Evolutionary conservation across 352 stramenopile species (phyloP).

Genomic region (Globisporangium okanoganense): DNA sequence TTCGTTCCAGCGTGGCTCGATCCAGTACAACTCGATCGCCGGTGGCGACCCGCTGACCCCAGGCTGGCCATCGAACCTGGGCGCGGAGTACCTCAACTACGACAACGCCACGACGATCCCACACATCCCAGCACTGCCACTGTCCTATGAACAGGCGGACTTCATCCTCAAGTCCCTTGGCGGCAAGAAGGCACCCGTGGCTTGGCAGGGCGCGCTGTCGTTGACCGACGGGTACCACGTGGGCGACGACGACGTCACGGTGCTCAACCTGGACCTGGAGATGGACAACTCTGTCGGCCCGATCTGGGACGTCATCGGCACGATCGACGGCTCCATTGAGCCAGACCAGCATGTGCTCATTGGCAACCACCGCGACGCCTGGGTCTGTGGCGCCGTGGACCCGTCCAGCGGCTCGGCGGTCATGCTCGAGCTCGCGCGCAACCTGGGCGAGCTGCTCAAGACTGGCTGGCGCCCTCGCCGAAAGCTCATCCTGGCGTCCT

Average conservation of each 20-base stretch:
- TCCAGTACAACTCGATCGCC: slow-evolving; percentile 74
- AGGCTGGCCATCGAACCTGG: slow-evolving; percentile 40
- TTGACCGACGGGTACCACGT: slow-evolving; percentile 65
- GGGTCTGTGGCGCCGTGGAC: slow-evolving; percentile 87
- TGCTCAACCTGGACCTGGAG: slow-evolving; percentile 56
- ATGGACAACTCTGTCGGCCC: slow-evolving; percentile 75
- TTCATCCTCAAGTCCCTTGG: slow-evolving; percentile 67
- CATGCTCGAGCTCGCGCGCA: slow-evolving; percentile 82
- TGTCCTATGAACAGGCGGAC: slow-evolving; percentile 81
- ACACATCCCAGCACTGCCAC: slow-evolving; percentile 55
- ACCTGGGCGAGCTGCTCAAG: slow-evolving; percentile 59
- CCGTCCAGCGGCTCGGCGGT: slow-evolving; percentile 77
- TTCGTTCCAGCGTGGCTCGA: slow-evolving; percentile 84
- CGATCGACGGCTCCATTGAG: slow-evolving; percentile 56
- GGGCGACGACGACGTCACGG: slow-evolving; percentile 59
- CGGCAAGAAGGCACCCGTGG: slow-evolving; percentile 42
- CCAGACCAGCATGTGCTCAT: slow-evolving; percentile 80
- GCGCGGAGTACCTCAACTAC: slow-evolving; percentile 31
- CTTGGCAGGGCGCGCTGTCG: slow-evolving; percentile 61
- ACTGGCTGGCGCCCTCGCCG: slow-evolving; percentile 63
- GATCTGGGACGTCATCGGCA: slow-evolving; percentile 88
- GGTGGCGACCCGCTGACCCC: slow-evolving; percentile 68
- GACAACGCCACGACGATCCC: slow-evolving; percentile 58
- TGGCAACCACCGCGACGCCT: slow-evolving; percentile 90
- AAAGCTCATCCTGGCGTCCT: slow-evolving; percentile 77